phyloP scores from a whole-genome alignment of 352 stramenopile species.

The Peronospora destructor region DNA sequence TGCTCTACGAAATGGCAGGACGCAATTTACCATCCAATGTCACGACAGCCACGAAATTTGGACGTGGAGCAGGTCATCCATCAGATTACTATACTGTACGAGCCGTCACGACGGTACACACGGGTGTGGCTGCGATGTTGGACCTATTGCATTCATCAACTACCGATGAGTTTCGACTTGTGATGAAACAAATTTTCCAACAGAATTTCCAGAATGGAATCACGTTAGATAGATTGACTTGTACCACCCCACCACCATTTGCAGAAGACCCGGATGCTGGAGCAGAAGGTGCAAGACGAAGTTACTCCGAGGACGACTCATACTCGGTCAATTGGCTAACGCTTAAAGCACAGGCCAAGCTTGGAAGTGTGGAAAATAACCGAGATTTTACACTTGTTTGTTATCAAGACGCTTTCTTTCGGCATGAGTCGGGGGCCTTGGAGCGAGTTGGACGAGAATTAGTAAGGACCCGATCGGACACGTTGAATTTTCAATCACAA shows the following conservation, averaged over 20 bases:
- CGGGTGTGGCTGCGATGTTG: slow-evolving; percentile 39
- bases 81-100: slow-evolving; percentile 65
- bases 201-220: slow-evolving; percentile 46
- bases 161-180: slow-evolving; percentile 38
- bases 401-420: slow-evolving; percentile 62
- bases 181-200: slow-evolving; percentile 57
- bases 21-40: slow-evolving; percentile 37
- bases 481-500: slow-evolving; percentile 17
- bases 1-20: slow-evolving; percentile 58
- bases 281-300: slow-evolving; percentile 23
- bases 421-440: slow-evolving; percentile 25
- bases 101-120: slow-evolving; percentile 48
- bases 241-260: slow-evolving; percentile 46
- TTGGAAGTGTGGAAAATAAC: slow-evolving; percentile 32
- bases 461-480: slow-evolving; percentile 16
- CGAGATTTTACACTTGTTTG: slow-evolving; percentile 64
- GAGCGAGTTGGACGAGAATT: slow-evolving; percentile 30
- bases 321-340: slow-evolving; percentile 67
- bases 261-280: slow-evolving; percentile 26
- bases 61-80: slow-evolving; percentile 36
- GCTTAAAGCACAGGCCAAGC: slow-evolving; percentile 34
- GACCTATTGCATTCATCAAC: slow-evolving; percentile 39
- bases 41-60: slow-evolving; percentile 41
- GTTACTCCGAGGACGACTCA: slow-evolving; percentile 53
- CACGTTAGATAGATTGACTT: slow-evolving; percentile 58